Evolutionary conservation across 2,329 filamentous ascomycete genomes (phyloP).

Genomic region (Phaeosphaeriaceae sp.): DNA sequence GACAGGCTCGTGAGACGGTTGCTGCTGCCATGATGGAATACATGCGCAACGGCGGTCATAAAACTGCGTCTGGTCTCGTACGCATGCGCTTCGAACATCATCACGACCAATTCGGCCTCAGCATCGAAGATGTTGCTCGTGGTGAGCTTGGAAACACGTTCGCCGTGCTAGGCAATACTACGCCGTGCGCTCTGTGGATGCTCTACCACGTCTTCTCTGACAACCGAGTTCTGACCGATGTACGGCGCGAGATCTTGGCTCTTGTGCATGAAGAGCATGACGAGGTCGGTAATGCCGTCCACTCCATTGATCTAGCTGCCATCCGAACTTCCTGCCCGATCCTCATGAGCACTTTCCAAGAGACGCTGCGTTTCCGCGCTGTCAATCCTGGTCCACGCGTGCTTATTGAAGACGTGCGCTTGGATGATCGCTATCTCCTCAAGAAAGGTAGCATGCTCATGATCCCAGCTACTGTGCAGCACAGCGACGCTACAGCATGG

Average conservation of each 20-base stretch:
- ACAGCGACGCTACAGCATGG: not conserved
- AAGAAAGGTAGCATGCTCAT: slow-evolving; percentile 38
- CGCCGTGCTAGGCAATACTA: not conserved
- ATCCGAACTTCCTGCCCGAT: slow-evolving; percentile 48
- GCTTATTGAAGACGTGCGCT: slow-evolving; percentile 45
- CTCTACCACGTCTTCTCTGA: not conserved
- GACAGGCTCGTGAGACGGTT: slow-evolving; percentile 1
- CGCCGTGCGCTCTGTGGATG: not conserved
- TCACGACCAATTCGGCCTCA: slow-evolving; percentile 2
- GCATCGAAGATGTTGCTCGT: not conserved
- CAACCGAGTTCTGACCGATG: not conserved
- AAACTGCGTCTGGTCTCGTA: not conserved
- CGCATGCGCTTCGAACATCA: slow-evolving; percentile 5
- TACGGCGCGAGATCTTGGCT: slow-evolving; percentile 38
- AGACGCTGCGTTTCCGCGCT: slow-evolving; percentile 47
- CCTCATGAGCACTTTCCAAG: slow-evolving; percentile 49
- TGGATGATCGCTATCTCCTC: slow-evolving; percentile 35
- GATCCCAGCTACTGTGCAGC: slow-evolving; percentile 34
- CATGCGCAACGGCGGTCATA: slow-evolving; percentile 3
- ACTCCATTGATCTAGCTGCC: slow-evolving; percentile 10
- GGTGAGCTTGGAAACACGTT: not conserved
- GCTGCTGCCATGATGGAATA: slow-evolving; percentile 3
- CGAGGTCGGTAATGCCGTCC: slow-evolving; percentile 12
- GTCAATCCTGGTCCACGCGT: slow-evolving; percentile 29
- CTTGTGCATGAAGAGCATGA: slow-evolving; percentile 23